Base-by-base conservation (phyloP, 208 protist genomes). In the Porcisia hertigi region DNA sequence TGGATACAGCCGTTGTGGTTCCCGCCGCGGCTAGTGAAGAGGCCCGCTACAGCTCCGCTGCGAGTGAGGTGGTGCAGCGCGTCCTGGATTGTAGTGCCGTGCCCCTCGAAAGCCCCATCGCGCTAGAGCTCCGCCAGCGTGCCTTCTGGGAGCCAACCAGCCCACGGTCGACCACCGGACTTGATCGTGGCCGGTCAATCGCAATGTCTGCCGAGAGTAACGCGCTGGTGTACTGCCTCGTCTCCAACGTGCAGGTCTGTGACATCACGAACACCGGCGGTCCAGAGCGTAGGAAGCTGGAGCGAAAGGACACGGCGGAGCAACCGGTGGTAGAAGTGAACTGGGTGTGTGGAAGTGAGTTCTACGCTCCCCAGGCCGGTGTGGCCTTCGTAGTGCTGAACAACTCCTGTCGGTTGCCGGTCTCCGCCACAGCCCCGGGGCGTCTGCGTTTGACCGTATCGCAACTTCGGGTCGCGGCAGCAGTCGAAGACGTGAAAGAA, bases 311-410 rank as follows among this genome's bases (percentile, higher is more conserved):
- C 47, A 52, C 47, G 47, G 8, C 67, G 43, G 49, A n/a, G 16
- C 47, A n/a, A 20, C 9, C 67, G 45, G n/a, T 72, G 63, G 12
- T 77, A 47, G 65, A 77, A 45, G 64, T 77, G 16, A 49, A 45
- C 2, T 77, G 73, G 73, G 71, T 55, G 23, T 77, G 65, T 41
- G 65, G n/a, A 25, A 41, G 47, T 47, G 23, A 43, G 9, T 45
- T 30, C 23, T 45, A 20, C n/a, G 63, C 14, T 9, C 9, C 30
- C 2, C 1, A 2, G 39, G 25, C 14, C 12, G 12, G n/a, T 2
- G 73, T 71, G 23, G 3, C 52, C 5, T 54, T 45, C 39, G 73
- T 77, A 2, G 73, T 64, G 52, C 47, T 77, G 0, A 77, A 77
- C 34, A 39, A 43, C 2, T n/a, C 12, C 2, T 65, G 47, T 8